Evolutionary conservation across 352 stramenopile genomes (phyloP).

Genomic region (Globisporangium heterothallicum): DNA sequence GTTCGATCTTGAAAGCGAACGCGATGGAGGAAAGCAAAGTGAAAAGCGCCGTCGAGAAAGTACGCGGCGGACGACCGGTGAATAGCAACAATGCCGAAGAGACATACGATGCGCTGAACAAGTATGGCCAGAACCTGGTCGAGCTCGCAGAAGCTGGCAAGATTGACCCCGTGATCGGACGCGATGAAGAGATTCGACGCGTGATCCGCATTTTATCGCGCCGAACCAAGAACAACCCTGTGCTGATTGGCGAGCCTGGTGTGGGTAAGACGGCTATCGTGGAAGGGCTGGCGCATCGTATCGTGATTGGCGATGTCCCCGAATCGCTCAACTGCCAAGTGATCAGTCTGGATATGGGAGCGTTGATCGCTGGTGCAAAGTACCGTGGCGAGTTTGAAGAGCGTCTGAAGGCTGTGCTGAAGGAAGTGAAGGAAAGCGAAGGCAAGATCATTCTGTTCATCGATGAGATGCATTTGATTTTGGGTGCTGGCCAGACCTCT

Average conservation of each 20-base stretch:
- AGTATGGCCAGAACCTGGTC: slow-evolving; percentile 96
- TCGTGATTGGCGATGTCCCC: slow-evolving; percentile 95
- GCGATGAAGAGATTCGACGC: slow-evolving; percentile 96
- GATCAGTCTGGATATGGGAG: slow-evolving; percentile 94
- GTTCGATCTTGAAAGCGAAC: slow-evolving; percentile 57
- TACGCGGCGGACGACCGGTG: slow-evolving; percentile 58
- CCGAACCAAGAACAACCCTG: slow-evolving; percentile 98
- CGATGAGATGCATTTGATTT: slow-evolving; percentile 96
- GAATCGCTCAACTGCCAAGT: slow-evolving; percentile 89
- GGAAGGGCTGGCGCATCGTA: slow-evolving; percentile 95
- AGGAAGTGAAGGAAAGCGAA: slow-evolving; percentile 90
- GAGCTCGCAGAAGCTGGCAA: slow-evolving; percentile 91
- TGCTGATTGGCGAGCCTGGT: slow-evolving; percentile 94
- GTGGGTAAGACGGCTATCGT: slow-evolving; percentile 96
- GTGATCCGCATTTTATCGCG: slow-evolving; percentile 94
- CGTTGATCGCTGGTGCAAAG: slow-evolving; percentile 96
- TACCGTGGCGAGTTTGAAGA: slow-evolving; percentile 99
- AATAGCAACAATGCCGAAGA: slow-evolving; percentile 84
- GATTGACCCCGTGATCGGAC: slow-evolving; percentile 97
- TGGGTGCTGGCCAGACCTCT: slow-evolving; percentile 90
- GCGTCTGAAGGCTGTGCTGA: slow-evolving; percentile 93
- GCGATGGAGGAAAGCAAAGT: slow-evolving; percentile 60
- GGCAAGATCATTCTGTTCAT: slow-evolving; percentile 98
- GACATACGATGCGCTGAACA: slow-evolving; percentile 90
- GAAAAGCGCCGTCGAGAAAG: slow-evolving; percentile 53